Evolutionary conservation across 2,329 filamentous ascomycete species (phyloP), one percentile per base, ranked within the genome.

Genomic region (Aspergillus viridinutans): DNA sequence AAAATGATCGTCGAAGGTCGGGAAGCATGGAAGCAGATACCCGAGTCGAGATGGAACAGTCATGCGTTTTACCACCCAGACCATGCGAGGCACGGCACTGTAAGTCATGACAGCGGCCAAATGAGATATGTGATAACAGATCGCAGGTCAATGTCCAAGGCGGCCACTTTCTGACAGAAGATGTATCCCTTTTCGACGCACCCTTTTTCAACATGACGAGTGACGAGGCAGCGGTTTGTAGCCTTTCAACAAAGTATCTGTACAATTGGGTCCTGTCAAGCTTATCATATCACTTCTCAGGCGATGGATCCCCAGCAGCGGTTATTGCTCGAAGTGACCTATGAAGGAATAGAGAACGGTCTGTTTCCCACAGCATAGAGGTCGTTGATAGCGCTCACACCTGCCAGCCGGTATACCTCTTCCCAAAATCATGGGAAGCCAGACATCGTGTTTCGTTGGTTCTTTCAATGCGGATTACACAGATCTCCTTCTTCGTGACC

Each of bases 131-230:
- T 23, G 12, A 38, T 28, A 25, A 14, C 17, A 35, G 29, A 8
- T 17, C 29, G 9, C 54, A 69, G 67, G 63, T 64, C 21, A 67
- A 69, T 23, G 67, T 68, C 10, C 40, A 64, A 49, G 65, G 64
- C 0, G 68, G 65, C 0, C 64, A 68, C 45, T 70, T 70, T 29
- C 29, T 70, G 4, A 29, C 55, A 12, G 64, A 71, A 21, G 67
- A 72, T 49, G 20, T 69, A 9, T 60, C 59, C 1, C 14, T 58
- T 1, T 72, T 74, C 25, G 71, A 75, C 56, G 70, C 72, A 1
- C 59, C 68, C 0, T 74, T 75, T 51, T 74, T 74, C 52, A 68
- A 69, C 43, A 69, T 74, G 56, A 66, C 65, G 12, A 58, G 62
- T 3, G 61, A 71, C 14, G 69, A 72, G 49, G 70, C 69, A 9